These are phyloP conservation scores for Pilatotrama ljubarskyi DNA, from an alignment of 768 basidiomycete species.

Conservation along the genomic window DNA sequence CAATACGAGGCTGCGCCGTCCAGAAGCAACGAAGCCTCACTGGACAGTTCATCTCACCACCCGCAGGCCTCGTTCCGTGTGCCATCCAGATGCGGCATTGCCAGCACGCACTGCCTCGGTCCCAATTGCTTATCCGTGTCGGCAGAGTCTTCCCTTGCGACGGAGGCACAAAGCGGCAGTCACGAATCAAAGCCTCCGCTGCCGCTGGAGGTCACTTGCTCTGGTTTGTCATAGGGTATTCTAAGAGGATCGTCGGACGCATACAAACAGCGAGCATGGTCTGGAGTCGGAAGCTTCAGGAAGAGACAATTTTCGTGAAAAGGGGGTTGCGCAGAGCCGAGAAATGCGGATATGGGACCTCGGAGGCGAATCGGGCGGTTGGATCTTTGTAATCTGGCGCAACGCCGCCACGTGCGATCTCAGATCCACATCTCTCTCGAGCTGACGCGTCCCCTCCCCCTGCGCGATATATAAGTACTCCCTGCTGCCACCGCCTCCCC, in stretches of 20 bases:
- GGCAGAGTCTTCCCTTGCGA: background rate
- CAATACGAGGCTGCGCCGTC: background rate
- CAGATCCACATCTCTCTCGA: constrained; percentile 25
- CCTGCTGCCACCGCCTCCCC: constrained; percentile 15
- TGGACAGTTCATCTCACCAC: background rate
- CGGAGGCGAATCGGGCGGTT: constrained; percentile 23
- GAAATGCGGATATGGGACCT: constrained; percentile 11
- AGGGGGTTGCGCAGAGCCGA: constrained; percentile 6
- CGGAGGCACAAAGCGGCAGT: background rate
- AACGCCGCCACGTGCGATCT: constrained; percentile 31
- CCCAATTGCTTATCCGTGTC: constrained; percentile 1
- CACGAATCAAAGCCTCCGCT: background rate
- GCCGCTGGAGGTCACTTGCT: background rate
- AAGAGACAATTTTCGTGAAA: constrained; percentile 3
- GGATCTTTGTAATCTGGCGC: constrained; percentile 25
- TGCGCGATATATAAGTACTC: constrained; percentile 26
- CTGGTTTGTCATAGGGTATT: background rate
- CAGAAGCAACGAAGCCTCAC: background rate
- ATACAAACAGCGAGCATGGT: background rate
- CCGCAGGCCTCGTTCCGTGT: constrained; percentile 13
- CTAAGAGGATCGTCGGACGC: constrained; percentile 15
- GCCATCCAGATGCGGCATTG: constrained; percentile 9
- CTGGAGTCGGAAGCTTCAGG: constrained; percentile 8
- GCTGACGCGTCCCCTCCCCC: constrained; percentile 34
- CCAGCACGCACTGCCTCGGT: constrained; percentile 11